These are phyloP conservation scores for Sclerotinia trifoliorum DNA, from an alignment of 2,329 filamentous ascomycete genomes.

Conservation along the genomic window DNA sequence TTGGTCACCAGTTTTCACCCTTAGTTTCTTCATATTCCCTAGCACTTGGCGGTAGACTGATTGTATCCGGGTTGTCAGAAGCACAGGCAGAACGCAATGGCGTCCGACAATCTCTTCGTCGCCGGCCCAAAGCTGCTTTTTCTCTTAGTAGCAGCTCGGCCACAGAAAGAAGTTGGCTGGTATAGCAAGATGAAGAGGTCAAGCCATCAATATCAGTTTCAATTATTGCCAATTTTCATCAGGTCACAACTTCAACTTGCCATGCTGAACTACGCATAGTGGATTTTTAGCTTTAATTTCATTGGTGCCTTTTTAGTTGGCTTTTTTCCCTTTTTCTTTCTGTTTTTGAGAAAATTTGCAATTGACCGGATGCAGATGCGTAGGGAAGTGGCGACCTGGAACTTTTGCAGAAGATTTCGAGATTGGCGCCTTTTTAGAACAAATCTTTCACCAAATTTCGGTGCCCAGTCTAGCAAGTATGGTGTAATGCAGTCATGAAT, in stretches of 20 bases:
- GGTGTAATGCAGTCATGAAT: conserved; percentile 23
- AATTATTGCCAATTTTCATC: conserved; percentile 10
- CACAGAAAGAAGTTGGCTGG: conserved; percentile 8
- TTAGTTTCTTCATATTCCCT: conserved; percentile 15
- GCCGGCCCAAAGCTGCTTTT: background rate
- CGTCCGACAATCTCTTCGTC: conserved; percentile 19
- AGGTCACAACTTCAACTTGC: conserved; percentile 15
- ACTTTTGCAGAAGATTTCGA: conserved; percentile 18
- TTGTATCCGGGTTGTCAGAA: conserved; percentile 17
- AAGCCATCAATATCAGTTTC: conserved; percentile 17
- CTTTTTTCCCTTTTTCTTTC: background rate
- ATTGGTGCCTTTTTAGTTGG: background rate
- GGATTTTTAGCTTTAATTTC: conserved; percentile 5
- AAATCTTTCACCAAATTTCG: conserved; percentile 12
- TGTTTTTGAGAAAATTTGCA: conserved; percentile 20
- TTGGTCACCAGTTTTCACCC: conserved; percentile 18
- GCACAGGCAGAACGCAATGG: conserved; percentile 25
- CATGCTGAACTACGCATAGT: conserved; percentile 6
- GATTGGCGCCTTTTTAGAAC: conserved; percentile 19
- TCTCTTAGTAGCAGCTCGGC: conserved; percentile 19
- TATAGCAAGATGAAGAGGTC: conserved; percentile 22
- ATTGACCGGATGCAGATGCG: conserved; percentile 18
- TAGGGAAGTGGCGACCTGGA: conserved; percentile 20
- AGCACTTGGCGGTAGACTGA: conserved; percentile 21
- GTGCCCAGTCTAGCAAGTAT: conserved; percentile 19